Evolutionary conservation across 2,329 filamentous ascomycete genomes (phyloP).

Genomic region (Aspergillus uvarum): DNA sequence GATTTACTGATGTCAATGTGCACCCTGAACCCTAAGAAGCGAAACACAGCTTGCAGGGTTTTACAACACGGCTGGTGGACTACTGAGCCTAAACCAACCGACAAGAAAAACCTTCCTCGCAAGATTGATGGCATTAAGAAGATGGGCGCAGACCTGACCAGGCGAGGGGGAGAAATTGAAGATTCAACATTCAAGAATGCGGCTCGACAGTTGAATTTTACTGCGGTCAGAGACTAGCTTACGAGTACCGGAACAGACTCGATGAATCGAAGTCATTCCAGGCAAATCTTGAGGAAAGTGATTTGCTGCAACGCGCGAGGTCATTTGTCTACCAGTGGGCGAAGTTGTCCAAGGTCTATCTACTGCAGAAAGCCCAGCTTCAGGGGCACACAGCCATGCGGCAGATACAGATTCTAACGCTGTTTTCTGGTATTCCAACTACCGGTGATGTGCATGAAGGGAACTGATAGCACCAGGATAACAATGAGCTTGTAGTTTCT

Average conservation of each 20-base stretch:
- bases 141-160: constrained; percentile 78
- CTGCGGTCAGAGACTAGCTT: constrained; percentile 35
- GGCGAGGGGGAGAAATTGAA: constrained; percentile 70
- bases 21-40: constrained; percentile 78
- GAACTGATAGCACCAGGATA: too few species aligned
- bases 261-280: neutral
- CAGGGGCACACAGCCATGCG: too few species aligned
- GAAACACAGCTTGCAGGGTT: constrained; percentile 74
- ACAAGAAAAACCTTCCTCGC: constrained; percentile 75
- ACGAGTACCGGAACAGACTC: neutral
- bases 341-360: too few species aligned
- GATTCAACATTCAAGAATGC: constrained; percentile 68
- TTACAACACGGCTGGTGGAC: constrained; percentile 85
- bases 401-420: too few species aligned
- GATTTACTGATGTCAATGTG: constrained; percentile 86
- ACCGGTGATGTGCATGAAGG: too few species aligned
- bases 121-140: constrained; percentile 72
- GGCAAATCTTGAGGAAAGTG: neutral
- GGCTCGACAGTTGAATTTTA: constrained; percentile 80
- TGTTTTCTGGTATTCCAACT: too few species aligned
- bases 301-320: neutral
- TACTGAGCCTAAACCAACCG: constrained; percentile 76
- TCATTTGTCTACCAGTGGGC: neutral
- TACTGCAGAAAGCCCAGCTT: too few species aligned
- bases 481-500: too few species aligned